Base-by-base conservation (phyloP, 2,329 filamentous ascomycete species). In the Penicillium sp. region DNA sequence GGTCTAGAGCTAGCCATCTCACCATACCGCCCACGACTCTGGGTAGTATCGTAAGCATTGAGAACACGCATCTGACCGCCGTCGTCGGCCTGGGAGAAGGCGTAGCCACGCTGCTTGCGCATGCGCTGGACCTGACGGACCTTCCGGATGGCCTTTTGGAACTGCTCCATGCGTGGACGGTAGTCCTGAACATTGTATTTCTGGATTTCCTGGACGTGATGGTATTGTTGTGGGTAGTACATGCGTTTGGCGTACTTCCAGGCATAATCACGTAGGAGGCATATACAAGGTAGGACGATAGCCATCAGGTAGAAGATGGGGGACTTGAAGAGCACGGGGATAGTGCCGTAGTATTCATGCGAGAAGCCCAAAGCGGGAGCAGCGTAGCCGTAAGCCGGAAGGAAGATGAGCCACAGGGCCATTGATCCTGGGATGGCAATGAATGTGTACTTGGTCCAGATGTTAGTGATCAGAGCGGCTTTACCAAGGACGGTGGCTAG, bases 101-200 rank as follows among this genome's bases (percentile, higher is more conserved):
- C 94, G 71, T 99, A 99, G 33, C 94, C 94, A 69, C 94, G 89
- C 78, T 99, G 94, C 78, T 99, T 99, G 72, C 94, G 91, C 94
- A 97, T 99, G 61, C 94, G 89, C 78, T 97, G 94, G 38, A 97
- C 94, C 76, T 99, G 94, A 49, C 94, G 86, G 50, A 99, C 94
- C 78, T 99, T 99, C 68, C 94, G 89, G 70, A 99, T 97, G 22
- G 94, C 94, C 77, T 99, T 99, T 78, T 99, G 94, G 81, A 99
- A 99, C 77, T 99, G 94, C 71, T 99, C 94, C 94, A 99, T 99
- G 70, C 94, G 87, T 59, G 94, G 94, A 70, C 94, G 83, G 76
- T 99, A 99, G 78, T 99, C 94, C 78, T 99, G 94, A 58, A 99
- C 96, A 68, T 99, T 99, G 79, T 97, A 99, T 78, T 99, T 99